Evolutionary conservation across 1,139 yeast genomes (phyloP).

Genomic region (Dujonia santamariae): DNA sequence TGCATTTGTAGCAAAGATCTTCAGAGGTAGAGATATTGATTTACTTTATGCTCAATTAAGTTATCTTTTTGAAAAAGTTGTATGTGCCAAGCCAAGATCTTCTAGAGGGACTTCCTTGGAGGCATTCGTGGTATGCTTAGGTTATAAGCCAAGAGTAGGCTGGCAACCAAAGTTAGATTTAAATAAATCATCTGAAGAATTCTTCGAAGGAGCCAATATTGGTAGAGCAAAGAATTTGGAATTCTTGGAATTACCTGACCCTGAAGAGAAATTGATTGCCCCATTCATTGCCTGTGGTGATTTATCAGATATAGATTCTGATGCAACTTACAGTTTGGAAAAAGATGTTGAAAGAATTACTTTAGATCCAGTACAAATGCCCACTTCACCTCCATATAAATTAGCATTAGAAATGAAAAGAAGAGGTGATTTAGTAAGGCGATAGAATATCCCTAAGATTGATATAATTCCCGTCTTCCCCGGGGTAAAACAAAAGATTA

Average conservation of each 20-base stretch:
- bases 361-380: constrained; percentile 88
- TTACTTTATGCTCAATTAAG: constrained; percentile 86
- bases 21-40: constrained; percentile 93
- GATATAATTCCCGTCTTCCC: too few relatives aligned
- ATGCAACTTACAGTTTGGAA: constrained; percentile 83
- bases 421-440: constrained; percentile 51
- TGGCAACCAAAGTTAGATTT: constrained; percentile 71
- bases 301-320: constrained; percentile 81
- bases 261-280: constrained; percentile 71
- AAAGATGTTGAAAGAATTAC: constrained; percentile 36
- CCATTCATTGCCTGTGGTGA: constrained; percentile 95
- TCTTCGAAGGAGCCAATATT: constrained; percentile 63
- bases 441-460: constrained; percentile 12
- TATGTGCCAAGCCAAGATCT: constrained; percentile 94
- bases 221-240: constrained; percentile 50
- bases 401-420: constrained; percentile 86
- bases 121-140: constrained; percentile 89
- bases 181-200: constrained; percentile 72
- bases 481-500: too few relatives aligned
- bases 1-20: constrained; percentile 90
- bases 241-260: constrained; percentile 37
- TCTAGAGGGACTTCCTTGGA: constrained; percentile 93
- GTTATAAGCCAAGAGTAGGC: constrained; percentile 74
- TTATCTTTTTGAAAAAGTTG: constrained; percentile 74
- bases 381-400: constrained; percentile 96